A percentile compares a stretch with the other conserved stretches of the same genome.
phyloP scores from a whole-genome alignment of 306 rosid species.

The Delonix regia region DNA sequence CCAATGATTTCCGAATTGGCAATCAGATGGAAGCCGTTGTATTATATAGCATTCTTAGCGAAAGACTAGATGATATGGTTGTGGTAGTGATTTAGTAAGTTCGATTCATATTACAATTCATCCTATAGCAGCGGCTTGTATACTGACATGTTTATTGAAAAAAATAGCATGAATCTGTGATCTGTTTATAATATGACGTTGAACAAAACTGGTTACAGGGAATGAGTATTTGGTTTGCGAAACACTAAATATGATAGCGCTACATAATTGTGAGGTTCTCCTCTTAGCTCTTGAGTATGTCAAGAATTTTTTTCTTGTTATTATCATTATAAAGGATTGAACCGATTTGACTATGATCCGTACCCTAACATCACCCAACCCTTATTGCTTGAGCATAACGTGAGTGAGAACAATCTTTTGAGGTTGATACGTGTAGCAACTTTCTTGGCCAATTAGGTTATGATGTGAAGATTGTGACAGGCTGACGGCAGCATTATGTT shows the following conservation, averaged over 20 bases:
- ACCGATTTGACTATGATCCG: background rate
- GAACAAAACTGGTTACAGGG: background rate
- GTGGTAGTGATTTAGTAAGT: conserved; percentile 19
- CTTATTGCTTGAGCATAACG: background rate
- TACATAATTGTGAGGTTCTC: background rate
- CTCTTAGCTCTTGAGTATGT: background rate
- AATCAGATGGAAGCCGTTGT: background rate
- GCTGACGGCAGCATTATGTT: conserved; percentile 4
- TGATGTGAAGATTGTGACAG: conserved; percentile 18
- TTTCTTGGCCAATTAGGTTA: conserved; percentile 20
- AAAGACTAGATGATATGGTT: background rate
- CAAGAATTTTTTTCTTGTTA: background rate
- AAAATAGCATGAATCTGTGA: background rate
- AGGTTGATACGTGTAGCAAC: conserved; percentile 12
- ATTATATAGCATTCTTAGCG: background rate
- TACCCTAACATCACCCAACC: background rate
- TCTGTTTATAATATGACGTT: background rate
- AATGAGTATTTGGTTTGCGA: background rate
- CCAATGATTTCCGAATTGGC: background rate
- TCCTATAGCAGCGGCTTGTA: conserved; percentile 22
- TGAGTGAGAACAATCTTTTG: background rate
- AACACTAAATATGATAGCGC: conserved; percentile 1
- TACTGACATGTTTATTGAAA: background rate
- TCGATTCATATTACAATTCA: conserved; percentile 3
- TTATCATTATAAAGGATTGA: background rate